Evolutionary conservation across 2,329 filamentous ascomycete species (phyloP), one percentile per base, ranked within the genome.

Genomic region (Fusarium metavorans): DNA sequence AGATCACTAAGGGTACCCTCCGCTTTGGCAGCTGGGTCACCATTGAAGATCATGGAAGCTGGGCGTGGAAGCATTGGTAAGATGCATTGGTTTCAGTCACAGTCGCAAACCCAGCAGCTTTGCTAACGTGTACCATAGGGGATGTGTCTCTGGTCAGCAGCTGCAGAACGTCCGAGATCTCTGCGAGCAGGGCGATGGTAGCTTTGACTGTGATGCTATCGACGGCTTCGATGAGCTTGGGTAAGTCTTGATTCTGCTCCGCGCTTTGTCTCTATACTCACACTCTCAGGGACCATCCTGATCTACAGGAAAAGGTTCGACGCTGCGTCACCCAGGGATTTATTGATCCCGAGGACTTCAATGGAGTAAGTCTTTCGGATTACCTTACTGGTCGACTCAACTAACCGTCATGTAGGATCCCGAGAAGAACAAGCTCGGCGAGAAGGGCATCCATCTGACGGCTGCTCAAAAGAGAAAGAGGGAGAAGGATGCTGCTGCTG

Each of bases 31-130:
- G 88, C 25, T 94, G 92, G 87, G 89, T 97, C 72, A 89, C 88
- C 10, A 88, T 92, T 34, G 78, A 86, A 0, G 88, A 89, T 0
- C 88, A 92, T 79, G 89, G 90, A 48, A 88, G 88, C 79, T 97
- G 91, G 90, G 83, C 86, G 67, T 98, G 93, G 92, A 93, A 92
- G 80, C 96, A 98, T 82, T 98, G 96, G 96, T 97, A 87, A 80
- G 88, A 77, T 39, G n/a, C 57, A 48, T 14, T 59, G 18, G 57
- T 20, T 48, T 8, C 48, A 56, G 14, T 60, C 34, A 34, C 35
- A 45, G n/a, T 43, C 35, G 37, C 59, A n/a, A 18, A 41, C 14
- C n/a, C 59, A 57, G 34, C 25, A 39, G 25, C 35, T 62, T 39
- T 48, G 45, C 66, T 67, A 25, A 66, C 30, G 25, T 54, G 34